Conservation (phyloP, 495 filamentous ascomycete species). For the Trichoderma asperelloides region DNA sequence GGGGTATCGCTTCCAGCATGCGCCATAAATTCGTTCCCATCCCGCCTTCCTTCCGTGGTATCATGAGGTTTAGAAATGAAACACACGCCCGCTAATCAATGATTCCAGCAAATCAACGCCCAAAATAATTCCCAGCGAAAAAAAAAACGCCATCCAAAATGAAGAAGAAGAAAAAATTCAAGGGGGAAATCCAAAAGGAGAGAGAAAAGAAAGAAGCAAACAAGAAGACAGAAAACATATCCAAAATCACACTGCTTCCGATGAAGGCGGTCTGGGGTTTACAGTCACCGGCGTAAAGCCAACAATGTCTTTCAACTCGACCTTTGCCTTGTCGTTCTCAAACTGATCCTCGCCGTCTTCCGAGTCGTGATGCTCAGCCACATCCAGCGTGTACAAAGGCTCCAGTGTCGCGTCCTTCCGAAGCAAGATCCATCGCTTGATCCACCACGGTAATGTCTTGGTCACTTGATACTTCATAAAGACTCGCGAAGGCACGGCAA, state of each 20-base stretch:
- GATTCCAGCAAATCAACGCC: conserved; percentile 2
- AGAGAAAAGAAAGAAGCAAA: background rate
- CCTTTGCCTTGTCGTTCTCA: conserved; percentile 9
- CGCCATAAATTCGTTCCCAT: background rate
- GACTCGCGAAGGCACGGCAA: conserved; percentile 56
- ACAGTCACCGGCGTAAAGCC: background rate
- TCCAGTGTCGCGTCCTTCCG: conserved; percentile 43
- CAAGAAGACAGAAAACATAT: background rate
- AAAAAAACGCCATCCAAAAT: background rate
- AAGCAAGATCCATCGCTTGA: conserved; percentile 57
- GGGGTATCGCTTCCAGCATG: background rate
- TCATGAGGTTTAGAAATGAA: background rate
- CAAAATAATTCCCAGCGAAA: background rate
- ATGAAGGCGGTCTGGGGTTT: background rate
- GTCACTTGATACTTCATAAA: conserved; percentile 58
- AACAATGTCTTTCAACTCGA: conserved; percentile 10
- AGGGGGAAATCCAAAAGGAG: background rate
- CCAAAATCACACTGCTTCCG: background rate
- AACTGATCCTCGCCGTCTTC: conserved; percentile 2
- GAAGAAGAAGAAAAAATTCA: background rate
- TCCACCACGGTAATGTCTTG: conserved; percentile 57
- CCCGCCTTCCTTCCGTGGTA: background rate
- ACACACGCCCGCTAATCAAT: conserved; percentile 1
- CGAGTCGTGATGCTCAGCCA: background rate
- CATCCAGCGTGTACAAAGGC: conserved; percentile 51